Evolutionary conservation across 2,329 filamentous ascomycete genomes (phyloP), one percentile per base, ranked within the genome.

Genomic region (Botryosphaeria dothidea): DNA sequence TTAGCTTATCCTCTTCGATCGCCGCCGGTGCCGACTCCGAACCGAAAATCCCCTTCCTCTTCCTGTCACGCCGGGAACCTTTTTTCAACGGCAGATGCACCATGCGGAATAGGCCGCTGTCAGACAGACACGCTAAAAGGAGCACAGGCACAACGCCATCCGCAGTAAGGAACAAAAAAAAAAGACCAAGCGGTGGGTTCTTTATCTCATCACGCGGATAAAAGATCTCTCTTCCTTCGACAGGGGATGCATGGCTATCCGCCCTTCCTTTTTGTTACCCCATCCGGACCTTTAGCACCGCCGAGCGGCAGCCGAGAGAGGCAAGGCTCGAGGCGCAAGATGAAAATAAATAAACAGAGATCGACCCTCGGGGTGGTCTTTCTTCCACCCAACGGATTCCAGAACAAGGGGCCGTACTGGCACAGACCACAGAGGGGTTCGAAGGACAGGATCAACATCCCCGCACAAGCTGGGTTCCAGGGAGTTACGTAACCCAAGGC

Each of bases 401-500:
- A 49, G 46, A 49, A 49, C 11, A 9, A 17, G 8, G 43, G n/a
- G 43, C 17, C 38, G 5, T 43, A 34, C 31, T 34, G 11, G 15
- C 38, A 41, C 38, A 41, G 38, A 34, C 31, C 31, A 34, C 13
- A 11, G 7, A 34, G 31, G 13, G 31, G 31, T n/a, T n/a, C n/a
- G n/a, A n/a, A 34, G 31, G 13, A 34, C 7, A 56, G 52, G 52
- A 56, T 56, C 34, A 25, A 41, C 52, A 41, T 56, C 52, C 34
- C 52, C 52, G 52, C 52, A 41, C 7, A 34, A 41, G 19, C 11
- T 13, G 21, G 36, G 17, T 15, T 11, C 9, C 38, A 4, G 15
- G 38, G 17, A 25, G 54, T 58, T 45, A 58, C 54, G 54, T 58
- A 58, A 58, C 36, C 34, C 17, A 58, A 38, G 34, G 29, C 29